Evolutionary conservation across 352 stramenopile species (phyloP), one percentile per base, ranked within the genome.

Genomic region (Pythium chondricola): DNA sequence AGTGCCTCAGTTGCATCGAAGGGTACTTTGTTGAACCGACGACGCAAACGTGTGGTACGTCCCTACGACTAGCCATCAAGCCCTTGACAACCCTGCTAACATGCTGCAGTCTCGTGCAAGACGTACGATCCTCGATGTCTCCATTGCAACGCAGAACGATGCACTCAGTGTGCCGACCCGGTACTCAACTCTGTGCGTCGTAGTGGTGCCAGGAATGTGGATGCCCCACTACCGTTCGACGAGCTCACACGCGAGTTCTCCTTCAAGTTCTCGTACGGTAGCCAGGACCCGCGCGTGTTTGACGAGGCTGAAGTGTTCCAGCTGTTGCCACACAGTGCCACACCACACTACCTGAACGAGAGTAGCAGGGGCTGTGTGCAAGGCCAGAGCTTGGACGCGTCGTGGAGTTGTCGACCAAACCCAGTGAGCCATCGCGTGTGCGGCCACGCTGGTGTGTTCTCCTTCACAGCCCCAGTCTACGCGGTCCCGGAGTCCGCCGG

Each of bases 231-330:
- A 26, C 95, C 93, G 1, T 62, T 74, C 13, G 95, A 98, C 55
- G 95, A 98, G 48, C 42, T 82, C 10, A 58, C 43, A 10, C 83
- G 94, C 26, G 89, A 98, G 48, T 87, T 98, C 32, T 95, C 84
- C 24, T 82, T 90, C 44, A 74, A 60, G 11, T 85, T 97, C 33
- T 83, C 88, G 26, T 98, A 97, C 63, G 90, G 88, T 11, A 96
- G 83, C 27, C 82, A 95, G 50, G 69, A 92, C 38, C 69, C 78
- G 9, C 70, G 85, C 27, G 74, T 86, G 30, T 98, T 98, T 70
- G 93, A 97, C 61, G 91, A 98, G 49, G 88, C 86, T 11, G 94
- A 98, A 51, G 42, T 71, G 4, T 97, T 74, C 79, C 64, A 72
- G 50, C 35, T 83, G 65, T 36, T 69, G 5, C 56, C 21, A 4